Percentiles rank a stretch among this genome's conserved stretches.
phyloP scores from a whole-genome alignment of 495 filamentous ascomycete species.

The Letharia columbiana region DNA sequence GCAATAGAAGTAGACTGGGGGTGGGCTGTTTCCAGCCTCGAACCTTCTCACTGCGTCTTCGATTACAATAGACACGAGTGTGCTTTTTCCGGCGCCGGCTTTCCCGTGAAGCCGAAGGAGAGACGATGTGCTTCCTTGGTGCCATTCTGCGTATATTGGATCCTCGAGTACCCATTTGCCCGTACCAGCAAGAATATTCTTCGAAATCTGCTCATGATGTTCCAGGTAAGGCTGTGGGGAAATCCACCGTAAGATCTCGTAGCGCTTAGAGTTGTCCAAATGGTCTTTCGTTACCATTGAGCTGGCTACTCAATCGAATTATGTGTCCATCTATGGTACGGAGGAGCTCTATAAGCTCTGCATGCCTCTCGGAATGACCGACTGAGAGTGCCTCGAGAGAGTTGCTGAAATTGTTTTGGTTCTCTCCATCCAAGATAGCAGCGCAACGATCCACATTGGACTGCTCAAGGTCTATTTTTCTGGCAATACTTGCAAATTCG shows the following conservation, averaged over 20 bases:
- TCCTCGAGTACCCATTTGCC: conserved; percentile 5
- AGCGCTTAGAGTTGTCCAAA: background rate
- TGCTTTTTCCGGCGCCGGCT: conserved; percentile 7
- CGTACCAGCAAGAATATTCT: background rate
- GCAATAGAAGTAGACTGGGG: conserved; percentile 33
- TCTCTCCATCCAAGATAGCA: background rate
- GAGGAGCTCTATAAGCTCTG: background rate
- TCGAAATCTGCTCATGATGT: conserved; percentile 3
- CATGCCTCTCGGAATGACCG: background rate
- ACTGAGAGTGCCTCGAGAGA: no score
- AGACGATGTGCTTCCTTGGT: conserved; percentile 6
- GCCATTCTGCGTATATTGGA: background rate
- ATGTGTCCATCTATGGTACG: background rate
- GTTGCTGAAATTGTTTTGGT: no score
- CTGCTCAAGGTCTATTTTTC: no score
- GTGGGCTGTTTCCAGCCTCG: background rate
- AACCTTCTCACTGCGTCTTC: background rate
- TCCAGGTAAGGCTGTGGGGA: background rate
- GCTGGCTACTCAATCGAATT: background rate
- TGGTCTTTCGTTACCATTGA: background rate
- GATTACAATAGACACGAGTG: conserved; percentile 1
- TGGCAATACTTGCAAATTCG: no score
- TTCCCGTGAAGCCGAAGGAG: conserved; percentile 6
- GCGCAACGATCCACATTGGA: background rate
- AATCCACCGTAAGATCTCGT: conserved; percentile 4